Base-by-base conservation (phyloP, 1,284 basidiomycete genomes). In the Ustilago nuda region DNA sequence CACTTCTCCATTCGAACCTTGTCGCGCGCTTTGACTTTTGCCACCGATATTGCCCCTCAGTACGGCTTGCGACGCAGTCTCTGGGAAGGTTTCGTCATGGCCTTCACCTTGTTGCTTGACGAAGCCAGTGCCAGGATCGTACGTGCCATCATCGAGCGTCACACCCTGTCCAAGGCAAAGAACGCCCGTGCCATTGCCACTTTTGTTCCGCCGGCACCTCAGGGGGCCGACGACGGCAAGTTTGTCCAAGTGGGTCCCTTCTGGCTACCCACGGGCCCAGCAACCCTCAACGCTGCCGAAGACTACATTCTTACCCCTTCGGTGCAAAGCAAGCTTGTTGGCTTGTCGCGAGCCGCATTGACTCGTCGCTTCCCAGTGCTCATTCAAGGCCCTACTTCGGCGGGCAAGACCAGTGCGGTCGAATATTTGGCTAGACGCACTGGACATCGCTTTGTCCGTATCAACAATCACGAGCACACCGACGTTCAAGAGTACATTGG, bases 401-500 rank as follows among this genome's bases (percentile, higher is more conserved):
- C 93, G 60, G 97, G 97, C 46, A 99, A 99, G 88, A 99, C 97
- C 1, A 96, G 94, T 84, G 93, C 97, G 0, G 92, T 99, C 65
- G 95, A 98, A 87, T 98, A 97, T 86, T 90, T 99, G 27, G 96
- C 97, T 2, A 91, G 91, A 68, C 90, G 93, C 66, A 98, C 96
- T 0, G 96, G 97, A 0, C 97, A 99, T 87, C 90, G 91, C 35
- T 99, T 99, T 85, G 92, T 99, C 33, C 93, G 97, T 41, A 98
- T 99, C 89, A 99, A 99, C 88, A 99, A 99, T 83, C 97, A 99
- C 87, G 97, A 99, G 82, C 97, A 99, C 85, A 99, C 97, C 5
- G 97, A 99, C 86, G 95, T 88, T 60, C 97, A 99, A 84, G 97
- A 99, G 85, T 99, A 99, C 84, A 89, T 99, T 57, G 97, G 97